Base-by-base conservation (phyloP, 2,329 filamentous ascomycete species). In the Apiospora arundinis region DNA sequence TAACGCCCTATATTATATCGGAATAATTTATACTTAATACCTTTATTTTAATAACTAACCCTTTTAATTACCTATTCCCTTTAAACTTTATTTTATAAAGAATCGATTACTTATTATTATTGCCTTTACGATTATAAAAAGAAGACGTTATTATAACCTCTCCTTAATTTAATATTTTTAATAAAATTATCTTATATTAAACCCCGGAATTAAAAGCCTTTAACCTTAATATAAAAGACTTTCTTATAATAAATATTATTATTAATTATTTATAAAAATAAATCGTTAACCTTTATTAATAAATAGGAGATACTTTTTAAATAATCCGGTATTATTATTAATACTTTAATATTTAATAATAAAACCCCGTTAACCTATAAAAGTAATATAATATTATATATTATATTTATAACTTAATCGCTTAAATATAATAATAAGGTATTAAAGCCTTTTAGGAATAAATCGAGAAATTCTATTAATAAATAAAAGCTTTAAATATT, bases 101-200 rank as follows among this genome's bases (percentile, higher is more conserved):
- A 48, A 48, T 48, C 8, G 8, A 48, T 9, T 48, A 48, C n/a
- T n/a, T 48, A 48, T 48, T 48, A 48, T 9, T n/a, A n/a, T 9
- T 21, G 18, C 8, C 8, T 1, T 48, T n/a, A 1, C 1, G 8
- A n/a, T 2, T 9, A n/a, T 9, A 9, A 2, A 48, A n/a, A 9
- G 18, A n/a, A 48, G 18, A n/a, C 18, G 18, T 6, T 48, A 48
- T 48, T 48, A 48, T 48, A 48, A 48, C 18, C n/a, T 48, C 5
- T 9, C 18, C 18, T 48, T 48, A 48, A n/a, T 9, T 48, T 3
- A 48, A n/a, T 7, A 6, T 1, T 4, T 3, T n/a, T 48, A 48
- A 48, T 48, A 6, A n/a, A 3, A 48, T 48, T 48, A 48, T n/a
- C n/a, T 48, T 48, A n/a, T 48, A 48, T 48, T n/a, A 48, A 4